Evolutionary conservation across 257 asterid species (phyloP).

Genomic region (Nicotiana otophora): DNA sequence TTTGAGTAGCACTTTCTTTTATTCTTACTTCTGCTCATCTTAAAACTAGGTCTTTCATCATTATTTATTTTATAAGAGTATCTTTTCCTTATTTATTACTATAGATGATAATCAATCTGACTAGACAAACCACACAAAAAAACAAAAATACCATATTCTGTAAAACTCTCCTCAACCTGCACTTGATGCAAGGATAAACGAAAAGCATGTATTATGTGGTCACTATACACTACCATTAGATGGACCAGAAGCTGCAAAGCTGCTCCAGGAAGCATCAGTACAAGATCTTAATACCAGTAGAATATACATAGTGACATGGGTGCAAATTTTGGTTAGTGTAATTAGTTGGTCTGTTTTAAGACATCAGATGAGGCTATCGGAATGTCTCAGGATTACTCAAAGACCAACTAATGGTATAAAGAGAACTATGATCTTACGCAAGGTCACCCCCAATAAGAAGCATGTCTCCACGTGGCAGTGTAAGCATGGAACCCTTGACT

Average conservation of each 20-base stretch:
- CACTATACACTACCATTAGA: neutral
- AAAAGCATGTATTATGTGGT: neutral
- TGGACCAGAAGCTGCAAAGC: neutral
- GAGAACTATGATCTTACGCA: constrained; percentile 61
- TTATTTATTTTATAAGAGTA: neutral
- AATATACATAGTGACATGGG: neutral
- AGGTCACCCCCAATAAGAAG: constrained; percentile 99
- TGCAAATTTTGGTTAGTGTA: neutral
- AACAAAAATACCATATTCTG: neutral
- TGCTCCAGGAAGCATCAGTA: neutral
- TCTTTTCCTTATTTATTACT: neutral
- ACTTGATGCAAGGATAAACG: neutral
- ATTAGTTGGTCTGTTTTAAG: neutral
- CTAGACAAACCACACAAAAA: neutral
- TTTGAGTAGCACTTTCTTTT: neutral
- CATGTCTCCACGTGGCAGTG: constrained; percentile 78
- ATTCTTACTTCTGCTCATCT: neutral
- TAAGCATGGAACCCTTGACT: constrained; percentile 39
- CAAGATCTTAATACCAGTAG: neutral
- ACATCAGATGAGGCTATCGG: neutral
- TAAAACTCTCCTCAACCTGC: neutral
- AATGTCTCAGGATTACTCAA: neutral
- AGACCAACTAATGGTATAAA: neutral
- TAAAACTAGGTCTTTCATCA: neutral
- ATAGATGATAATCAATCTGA: neutral